Conservation (phyloP, 2,329 filamentous ascomycete genomes). For the Capronia epimyces region DNA sequence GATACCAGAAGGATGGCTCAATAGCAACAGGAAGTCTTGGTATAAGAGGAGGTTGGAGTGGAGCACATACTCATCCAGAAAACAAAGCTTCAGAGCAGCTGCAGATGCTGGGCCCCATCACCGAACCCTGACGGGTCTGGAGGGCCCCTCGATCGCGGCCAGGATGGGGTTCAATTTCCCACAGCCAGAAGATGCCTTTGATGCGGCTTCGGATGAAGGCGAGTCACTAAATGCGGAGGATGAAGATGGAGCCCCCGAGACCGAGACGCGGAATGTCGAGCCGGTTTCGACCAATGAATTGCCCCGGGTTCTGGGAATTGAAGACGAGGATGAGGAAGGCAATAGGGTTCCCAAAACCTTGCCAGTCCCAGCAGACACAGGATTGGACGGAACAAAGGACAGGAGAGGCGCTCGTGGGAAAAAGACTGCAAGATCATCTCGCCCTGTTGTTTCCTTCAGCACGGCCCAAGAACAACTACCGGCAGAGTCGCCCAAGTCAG, state of each 20-base stretch:
- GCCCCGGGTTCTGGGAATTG: constrained; percentile 10
- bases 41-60: constrained; percentile 47
- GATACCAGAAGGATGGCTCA: constrained; percentile 60
- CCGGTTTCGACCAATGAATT: constrained; percentile 25
- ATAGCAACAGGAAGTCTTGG: constrained; percentile 59
- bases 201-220: constrained; percentile 17
- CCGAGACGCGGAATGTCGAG: constrained; percentile 21
- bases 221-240: constrained; percentile 13
- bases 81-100: constrained; percentile 50
- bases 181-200: constrained; percentile 33
- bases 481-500: constrained; percentile 1
- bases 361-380: constrained; percentile 13
- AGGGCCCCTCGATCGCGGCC: constrained; percentile 31
- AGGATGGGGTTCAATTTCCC: constrained; percentile 33
- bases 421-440: constrained; percentile 5
- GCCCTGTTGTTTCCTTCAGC: constrained; percentile 9
- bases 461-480: constrained; percentile 13
- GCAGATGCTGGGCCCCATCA: constrained; percentile 41
- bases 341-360: constrained; percentile 8
- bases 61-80: constrained; percentile 44
- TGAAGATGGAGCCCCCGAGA: constrained; percentile 7
- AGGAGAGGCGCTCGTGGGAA: background rate
- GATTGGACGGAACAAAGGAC: constrained; percentile 10
- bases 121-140: constrained; percentile 31
- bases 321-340: constrained; percentile 5